Evolutionary conservation across 1,284 basidiomycete species (phyloP), one percentile per base, ranked within the genome.

Genomic region (Leucoagaricus sp.): DNA sequence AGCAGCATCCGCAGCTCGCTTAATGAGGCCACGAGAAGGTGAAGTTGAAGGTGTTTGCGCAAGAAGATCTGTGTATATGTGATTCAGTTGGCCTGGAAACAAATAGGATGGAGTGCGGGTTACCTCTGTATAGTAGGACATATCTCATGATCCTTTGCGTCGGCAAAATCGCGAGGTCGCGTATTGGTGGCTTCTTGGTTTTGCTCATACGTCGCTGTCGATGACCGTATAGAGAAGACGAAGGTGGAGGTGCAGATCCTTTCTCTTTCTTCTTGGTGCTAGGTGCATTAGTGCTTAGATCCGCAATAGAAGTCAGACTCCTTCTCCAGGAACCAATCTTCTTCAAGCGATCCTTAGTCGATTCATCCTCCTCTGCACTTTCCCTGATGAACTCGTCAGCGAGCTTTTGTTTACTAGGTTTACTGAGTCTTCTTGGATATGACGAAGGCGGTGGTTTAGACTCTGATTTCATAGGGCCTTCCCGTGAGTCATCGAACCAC

Each of bases 71-170:
- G 31, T 46, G 60, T 17, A 49, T 26, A 33, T 38, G 25, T 7
- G 34, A 7, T 21, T 42, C 29, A 56, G 26, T n/a, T 47, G 38
- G 23, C 49, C 41, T 41, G 57, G 31, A 47, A 26, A 38, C 33
- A 48, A 38, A 40, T 45, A 48, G 47, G 28, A 44, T 55, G 50
- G 29, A 19, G 58, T 50, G 46, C 47, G 45, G 72, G 78, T 53
- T 57, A 87, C 87, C 86, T 73, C 77, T 77, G 62, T 83, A 89
- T 46, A 88, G 73, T 50, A 89, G 62, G 9, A 85, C 85, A 69
- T 89, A 89, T 62, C 87, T 77, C 75, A 83, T 85, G 23, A 87
- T 80, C 51, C 87, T 73, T 70, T 89, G 87, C 13, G 83, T 83
- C 19, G 87, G 87, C 59, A 86, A 72, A 60, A 89, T 89, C 3